Evolutionary conservation across 495 filamentous ascomycete genomes (phyloP).

Genomic region (Lentithecium fluviatile): DNA sequence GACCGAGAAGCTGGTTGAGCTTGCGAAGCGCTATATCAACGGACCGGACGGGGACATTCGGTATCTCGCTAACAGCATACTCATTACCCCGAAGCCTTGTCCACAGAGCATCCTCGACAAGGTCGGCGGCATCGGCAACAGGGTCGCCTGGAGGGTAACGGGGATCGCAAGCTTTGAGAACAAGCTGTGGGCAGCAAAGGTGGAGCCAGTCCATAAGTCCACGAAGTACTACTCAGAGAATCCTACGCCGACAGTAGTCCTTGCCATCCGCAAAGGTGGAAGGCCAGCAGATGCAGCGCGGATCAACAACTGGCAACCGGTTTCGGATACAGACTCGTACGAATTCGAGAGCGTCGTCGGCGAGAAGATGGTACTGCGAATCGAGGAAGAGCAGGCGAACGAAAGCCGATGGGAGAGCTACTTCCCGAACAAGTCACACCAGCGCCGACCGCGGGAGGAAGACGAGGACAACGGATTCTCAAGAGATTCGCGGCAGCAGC

Average conservation of each 20-base stretch:
- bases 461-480: conserved; percentile 37
- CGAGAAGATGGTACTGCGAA: conserved; percentile 77
- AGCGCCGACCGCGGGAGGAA: conserved; percentile 55
- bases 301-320: conserved; percentile 81
- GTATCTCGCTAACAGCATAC: conserved; percentile 82
- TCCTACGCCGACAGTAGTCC: conserved; percentile 43
- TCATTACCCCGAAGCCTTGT: conserved; percentile 76
- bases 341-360: conserved; percentile 77
- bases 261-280: conserved; percentile 56
- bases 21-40: conserved; percentile 62
- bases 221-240: conserved; percentile 72
- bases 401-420: conserved; percentile 60
- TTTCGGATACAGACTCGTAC: conserved; percentile 64
- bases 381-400: conserved; percentile 64
- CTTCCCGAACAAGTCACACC: conserved; percentile 56
- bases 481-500: conserved; percentile 7
- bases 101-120: conserved; percentile 67
- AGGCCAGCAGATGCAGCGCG: conserved; percentile 76
- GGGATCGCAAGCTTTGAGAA: conserved; percentile 72
- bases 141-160: conserved; percentile 78
- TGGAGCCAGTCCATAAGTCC: conserved; percentile 66
- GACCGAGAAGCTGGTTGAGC: conserved; percentile 65
- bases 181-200: conserved; percentile 79
- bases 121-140: conserved; percentile 80
- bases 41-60: conserved; percentile 65